Conservation (phyloP, 2,329 filamentous ascomycete species). For the Podosphaera xanthii region DNA sequence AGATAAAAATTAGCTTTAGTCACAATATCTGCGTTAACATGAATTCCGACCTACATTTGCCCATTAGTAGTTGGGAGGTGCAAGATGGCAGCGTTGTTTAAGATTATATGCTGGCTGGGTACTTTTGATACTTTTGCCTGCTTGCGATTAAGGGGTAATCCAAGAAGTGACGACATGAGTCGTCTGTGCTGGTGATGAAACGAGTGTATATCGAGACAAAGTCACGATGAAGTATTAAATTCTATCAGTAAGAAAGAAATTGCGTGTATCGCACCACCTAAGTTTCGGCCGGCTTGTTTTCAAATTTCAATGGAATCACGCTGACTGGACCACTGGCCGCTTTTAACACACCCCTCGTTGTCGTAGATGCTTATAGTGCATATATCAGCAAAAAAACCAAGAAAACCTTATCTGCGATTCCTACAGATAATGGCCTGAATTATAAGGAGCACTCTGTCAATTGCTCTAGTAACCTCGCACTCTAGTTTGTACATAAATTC, state of each 20-base stretch:
- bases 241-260: neutral
- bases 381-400: too few relatives aligned
- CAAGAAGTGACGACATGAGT: neutral
- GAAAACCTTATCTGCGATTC: too few relatives aligned
- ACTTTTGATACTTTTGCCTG: neutral
- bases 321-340: too few relatives aligned
- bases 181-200: neutral
- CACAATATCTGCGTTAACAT: neutral
- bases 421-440: too few relatives aligned
- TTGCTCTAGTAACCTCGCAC: too few relatives aligned
- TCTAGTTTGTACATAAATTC: too few relatives aligned
- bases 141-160: neutral
- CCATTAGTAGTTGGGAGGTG: conserved; percentile 7
- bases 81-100: neutral
- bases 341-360: too few relatives aligned
- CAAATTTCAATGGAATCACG: too few relatives aligned
- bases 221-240: neutral
- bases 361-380: too few relatives aligned
- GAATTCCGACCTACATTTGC: conserved; percentile 13
- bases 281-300: too few relatives aligned
- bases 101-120: neutral
- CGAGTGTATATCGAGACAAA: neutral
- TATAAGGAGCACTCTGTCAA: too few relatives aligned
- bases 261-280: too few relatives aligned
- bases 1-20: conserved; percentile 1